Base-by-base conservation (phyloP, 768 basidiomycete genomes). In the Tricholoma bakamatsutake region DNA sequence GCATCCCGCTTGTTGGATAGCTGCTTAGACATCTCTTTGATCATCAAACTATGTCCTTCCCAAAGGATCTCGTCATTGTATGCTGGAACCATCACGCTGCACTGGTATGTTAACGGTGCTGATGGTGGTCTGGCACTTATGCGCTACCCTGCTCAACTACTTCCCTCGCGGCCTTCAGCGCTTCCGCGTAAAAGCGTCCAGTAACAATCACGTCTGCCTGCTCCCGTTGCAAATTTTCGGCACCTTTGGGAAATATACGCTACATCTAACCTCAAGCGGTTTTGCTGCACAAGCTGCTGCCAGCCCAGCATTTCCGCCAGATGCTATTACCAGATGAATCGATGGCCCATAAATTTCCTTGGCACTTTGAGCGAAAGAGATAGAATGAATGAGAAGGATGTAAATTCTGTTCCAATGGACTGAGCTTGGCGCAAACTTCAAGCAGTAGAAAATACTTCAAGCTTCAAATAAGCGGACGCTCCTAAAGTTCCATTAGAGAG, bases 261-360 rank as follows among this genome's bases (percentile, higher is more conserved):
- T 87, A 65, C 88, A 90, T 62, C 66, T 73, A 42, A 88, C 71
- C 5, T 70, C 69, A 21, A 89, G 73, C 17, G 64, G 69, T 28
- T 77, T 72, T 8, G 88, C 81, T 18, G 83, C 84, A 58, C 80
- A 78, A 13, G 88, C 88, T 0, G 80, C 79, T 11, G 87, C 89
- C 12, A 89, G 71, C 1, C 83, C 88, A n/a, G 87, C 90, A 63
- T 91, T 90, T n/a, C 89, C 89, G 4, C 85, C 80, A 0, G 89
- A 91, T 0, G 89, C 87, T 50, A 84, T 81, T 42, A 90, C 72
- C 42, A 84, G 71, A 66, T 88, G 89, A 5, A 83, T 73, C 28
- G 66, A 64, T 11, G 76, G 65, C 0, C 89, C 88, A 52, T 80
- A 73, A 17, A 65, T 69, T 55, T 76, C 71, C 52, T 76, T 75